A percentile compares a stretch with the other conserved stretches of the same genome.
These are phyloP conservation scores for Halteria grandinella DNA, from an alignment of 73 alveolate species.

Conservation along the genomic window DNA sequence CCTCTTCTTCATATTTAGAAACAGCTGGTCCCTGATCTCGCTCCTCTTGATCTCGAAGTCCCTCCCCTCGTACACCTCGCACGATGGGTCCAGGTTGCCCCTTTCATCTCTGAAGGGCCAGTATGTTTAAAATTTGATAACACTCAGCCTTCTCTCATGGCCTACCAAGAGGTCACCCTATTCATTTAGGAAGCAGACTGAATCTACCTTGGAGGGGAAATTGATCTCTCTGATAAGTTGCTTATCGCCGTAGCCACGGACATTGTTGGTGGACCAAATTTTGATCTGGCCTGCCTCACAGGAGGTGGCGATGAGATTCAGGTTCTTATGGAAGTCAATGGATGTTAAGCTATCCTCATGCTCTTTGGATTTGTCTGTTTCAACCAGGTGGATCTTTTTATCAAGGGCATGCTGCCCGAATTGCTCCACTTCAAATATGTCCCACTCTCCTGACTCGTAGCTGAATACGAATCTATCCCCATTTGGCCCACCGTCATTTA, in stretches of 20 bases:
- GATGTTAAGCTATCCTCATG: conserved; percentile 33
- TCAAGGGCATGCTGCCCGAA: background rate
- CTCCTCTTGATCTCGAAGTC: background rate
- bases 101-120: conserved; percentile 1
- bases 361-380: conserved; percentile 40
- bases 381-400: background rate
- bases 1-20: background rate
- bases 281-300: conserved; percentile 27
- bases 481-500: background rate
- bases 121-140: background rate
- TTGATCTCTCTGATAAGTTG: conserved; percentile 19
- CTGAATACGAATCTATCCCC: background rate
- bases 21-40: conserved; percentile 9
- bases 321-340: conserved; percentile 1
- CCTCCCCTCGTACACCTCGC: background rate
- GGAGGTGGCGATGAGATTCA: conserved; percentile 11
- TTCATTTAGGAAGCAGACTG: conserved; percentile 30
- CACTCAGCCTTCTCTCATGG: conserved; percentile 24
- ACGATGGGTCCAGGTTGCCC: background rate
- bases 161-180: conserved; percentile 32
- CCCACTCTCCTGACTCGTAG: conserved; percentile 45
- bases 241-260: no score
- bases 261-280: conserved; percentile 22
- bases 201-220: conserved; percentile 23
- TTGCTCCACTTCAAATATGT: background rate